Conservation (phyloP, 164 flowering plant genomes). For the Vitis amurensis region DNA sequence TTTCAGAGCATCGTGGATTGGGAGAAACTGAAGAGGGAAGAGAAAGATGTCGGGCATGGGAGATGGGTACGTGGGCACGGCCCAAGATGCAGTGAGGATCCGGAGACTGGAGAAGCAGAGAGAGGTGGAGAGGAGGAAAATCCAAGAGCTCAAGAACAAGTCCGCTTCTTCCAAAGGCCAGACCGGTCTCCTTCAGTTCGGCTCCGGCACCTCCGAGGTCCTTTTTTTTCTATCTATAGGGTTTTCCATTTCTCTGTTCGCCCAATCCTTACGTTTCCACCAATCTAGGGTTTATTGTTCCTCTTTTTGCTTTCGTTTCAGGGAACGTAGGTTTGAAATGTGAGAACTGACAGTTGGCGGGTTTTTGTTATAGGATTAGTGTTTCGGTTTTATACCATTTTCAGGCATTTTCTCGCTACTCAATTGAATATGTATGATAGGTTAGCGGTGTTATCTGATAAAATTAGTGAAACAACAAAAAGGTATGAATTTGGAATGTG, state of each 20-base stretch:
- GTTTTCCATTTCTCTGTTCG: background rate
- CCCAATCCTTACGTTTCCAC: background rate
- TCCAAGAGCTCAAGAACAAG: constrained; percentile 91
- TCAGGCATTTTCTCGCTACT: no score
- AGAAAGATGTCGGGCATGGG: constrained; percentile 97
- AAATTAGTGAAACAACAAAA: no score
- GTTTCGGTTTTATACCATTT: no score
- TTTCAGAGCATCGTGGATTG: background rate
- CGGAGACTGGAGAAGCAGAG: constrained; percentile 91
- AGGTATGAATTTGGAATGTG: no score
- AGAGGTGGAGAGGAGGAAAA: constrained; percentile 87
- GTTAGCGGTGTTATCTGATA: no score
- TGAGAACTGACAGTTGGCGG: no score
- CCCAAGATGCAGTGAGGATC: constrained; percentile 97
- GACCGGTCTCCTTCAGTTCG: constrained; percentile 98
- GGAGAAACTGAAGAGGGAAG: constrained; percentile 10
- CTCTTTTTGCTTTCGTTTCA: background rate
- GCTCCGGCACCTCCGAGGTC: constrained; percentile 92
- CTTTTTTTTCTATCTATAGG: background rate
- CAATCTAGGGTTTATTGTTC: constrained; percentile 1
- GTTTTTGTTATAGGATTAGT: no score
- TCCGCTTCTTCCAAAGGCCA: constrained; percentile 82
- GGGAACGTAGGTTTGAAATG: no score
- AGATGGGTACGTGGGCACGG: constrained; percentile 98
- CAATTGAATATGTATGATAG: no score